These are phyloP conservation scores for Aurinia saxatilis DNA, from an alignment of 345 rosid species.

Conservation along the genomic window DNA sequence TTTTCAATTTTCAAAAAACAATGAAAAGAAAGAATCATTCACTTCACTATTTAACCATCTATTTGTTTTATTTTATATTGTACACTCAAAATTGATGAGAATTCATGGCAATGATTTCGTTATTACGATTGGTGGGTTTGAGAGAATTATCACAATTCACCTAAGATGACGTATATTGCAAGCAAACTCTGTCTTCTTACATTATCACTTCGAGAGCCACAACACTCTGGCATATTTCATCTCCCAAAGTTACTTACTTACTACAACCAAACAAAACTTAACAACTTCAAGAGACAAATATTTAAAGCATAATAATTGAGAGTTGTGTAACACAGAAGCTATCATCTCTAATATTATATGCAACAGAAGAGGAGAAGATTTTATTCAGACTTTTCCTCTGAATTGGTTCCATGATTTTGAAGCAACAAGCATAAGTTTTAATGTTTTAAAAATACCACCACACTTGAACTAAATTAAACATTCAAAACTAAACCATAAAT, in stretches of 20 bases:
- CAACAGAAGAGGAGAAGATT: background rate
- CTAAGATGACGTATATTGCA: constrained; percentile 18
- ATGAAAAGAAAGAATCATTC: background rate
- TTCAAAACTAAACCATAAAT: too few species aligned
- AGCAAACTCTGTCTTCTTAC: constrained; percentile 27
- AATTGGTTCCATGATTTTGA: too few species aligned
- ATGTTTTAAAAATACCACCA: too few species aligned
- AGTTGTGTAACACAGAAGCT: constrained; percentile 21
- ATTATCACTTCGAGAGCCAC: constrained; percentile 12
- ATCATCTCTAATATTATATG: background rate
- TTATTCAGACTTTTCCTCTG: background rate
- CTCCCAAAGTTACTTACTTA: constrained; percentile 15
- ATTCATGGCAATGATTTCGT: too few species aligned
- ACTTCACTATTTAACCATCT: background rate
- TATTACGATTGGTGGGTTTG: constrained; percentile 1
- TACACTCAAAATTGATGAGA: background rate
- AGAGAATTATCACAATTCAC: constrained; percentile 4
- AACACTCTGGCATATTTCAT: constrained; percentile 8
- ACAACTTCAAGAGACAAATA: constrained; percentile 9
- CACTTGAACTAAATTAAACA: too few species aligned
- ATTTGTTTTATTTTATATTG: background rate
- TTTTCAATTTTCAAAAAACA: constrained; percentile 7
- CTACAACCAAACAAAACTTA: constrained; percentile 24
- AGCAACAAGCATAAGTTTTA: too few species aligned
- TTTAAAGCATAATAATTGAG: background rate